Base-by-base conservation (phyloP, 108 stramenopile genomes). In the Cylindrotheca fusiformis region DNA sequence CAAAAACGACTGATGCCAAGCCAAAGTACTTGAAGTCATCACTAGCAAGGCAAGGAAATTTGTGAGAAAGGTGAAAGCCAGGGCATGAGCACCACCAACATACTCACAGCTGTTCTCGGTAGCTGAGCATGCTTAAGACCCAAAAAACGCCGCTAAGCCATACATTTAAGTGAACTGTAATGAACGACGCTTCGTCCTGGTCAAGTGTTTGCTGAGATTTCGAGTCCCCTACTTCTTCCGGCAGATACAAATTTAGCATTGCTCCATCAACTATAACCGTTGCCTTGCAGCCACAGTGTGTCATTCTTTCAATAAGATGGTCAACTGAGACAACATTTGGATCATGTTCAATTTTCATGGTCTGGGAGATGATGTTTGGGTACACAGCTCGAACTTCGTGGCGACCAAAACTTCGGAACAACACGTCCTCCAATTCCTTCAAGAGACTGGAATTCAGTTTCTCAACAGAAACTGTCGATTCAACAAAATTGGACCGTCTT, bases 321-420 rank as follows among this genome's bases (percentile, higher is more conserved):
- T 63, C 68, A 24, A 67, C 68, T 21, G 65, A 55, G 12, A 88
- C 55, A 26, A 74, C 55, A 1, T 67, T 45, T 1, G 90, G 86
- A 60, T 91, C 75, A 71, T 91, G 90, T 64, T 91, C 86, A 18
- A 85, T 76, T 68, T 91, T 91, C 28, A 91, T 36, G 19, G 85
- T 84, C 29, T 78, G 60, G 30, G 79, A 76, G 8, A 74, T 49
- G 17, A 69, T 68, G 62, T 86, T 80, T 5, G 80, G 67, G 56
- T 78, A 80, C 46, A 87, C 55, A 17, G 83, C 74, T 31, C 86
- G 81, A 12, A 87, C 65, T 49, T 88, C 79, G 23, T 70, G 57
- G 4, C 78, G 69, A 55, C 80, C 60, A 61, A 80, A 85, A 30
- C 75, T 81, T 70, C 81, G 69, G 41, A 63, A 52, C 10, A 85